Evolutionary conservation across 106 monocot species (phyloP), one percentile per base, ranked within the genome.

Genomic region (Phalaenopsis aphrodite): DNA sequence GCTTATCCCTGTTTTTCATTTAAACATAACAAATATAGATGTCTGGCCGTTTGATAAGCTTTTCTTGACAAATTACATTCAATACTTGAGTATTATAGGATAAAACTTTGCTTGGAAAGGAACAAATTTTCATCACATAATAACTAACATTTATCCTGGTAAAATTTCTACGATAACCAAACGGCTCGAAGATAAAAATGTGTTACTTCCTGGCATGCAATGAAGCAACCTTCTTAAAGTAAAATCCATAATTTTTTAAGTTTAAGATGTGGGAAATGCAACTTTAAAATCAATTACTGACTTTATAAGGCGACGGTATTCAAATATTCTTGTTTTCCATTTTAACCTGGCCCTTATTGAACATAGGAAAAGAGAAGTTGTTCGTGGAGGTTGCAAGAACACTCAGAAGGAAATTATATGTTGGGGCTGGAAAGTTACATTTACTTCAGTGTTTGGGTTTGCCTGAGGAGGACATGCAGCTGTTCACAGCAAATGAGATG

Each of bases 401-500:
- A 42, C 75, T 99, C 48, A 89, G 75, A 80, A 93, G 84, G 86
- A 99, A 95, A 80, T 75, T 99, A 55, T 91, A 87, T 87, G 95
- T 99, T 83, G 94, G 87, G 12, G 81, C 91, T 68, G 89, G 88
- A 68, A 99, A 95, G 87, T 46, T 95, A 21, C 86, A 80, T 12
- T 64, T 99, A 19, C 80, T 99, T 52, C 84, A 85, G 75, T 91
- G 89, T 76, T 85, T 99, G 77, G 89, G 83, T 36, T 79, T 95
- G 24, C 84, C 93, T 83, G 82, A 89, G 77, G 93, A 95, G 78
- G 92, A 91, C 75, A 91, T 95, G 91, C 86, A 93, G 71, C 95
- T 95, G 93, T 89, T 99, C 69, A 95, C 99, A 17, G 77, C 76
- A 37, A 95, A 91, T 85, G 99, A 99, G 79, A 88, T 82, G 79